A percentile compares a stretch with the other conserved stretches of the same genome.
phyloP scores from a whole-genome alignment of 106 monocot genomes.

The Dendrobium chrysotoxum region DNA sequence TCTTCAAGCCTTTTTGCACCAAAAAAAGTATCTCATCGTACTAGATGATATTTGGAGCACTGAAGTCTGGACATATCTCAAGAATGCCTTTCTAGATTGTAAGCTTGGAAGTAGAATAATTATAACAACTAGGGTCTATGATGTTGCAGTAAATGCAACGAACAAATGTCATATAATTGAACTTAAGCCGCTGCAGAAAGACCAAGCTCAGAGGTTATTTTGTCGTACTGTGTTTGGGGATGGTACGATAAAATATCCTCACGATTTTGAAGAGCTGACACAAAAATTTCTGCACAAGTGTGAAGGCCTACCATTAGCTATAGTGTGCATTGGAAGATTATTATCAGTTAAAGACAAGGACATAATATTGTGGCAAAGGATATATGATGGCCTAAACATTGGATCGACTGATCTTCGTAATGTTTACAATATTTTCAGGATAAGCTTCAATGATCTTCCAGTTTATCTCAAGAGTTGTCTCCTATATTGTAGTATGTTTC shows the following conservation, averaged over 20 bases:
- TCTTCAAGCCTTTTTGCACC: not conserved
- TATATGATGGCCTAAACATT: not conserved
- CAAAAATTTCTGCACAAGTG: constrained; percentile 1
- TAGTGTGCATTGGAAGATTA: not conserved
- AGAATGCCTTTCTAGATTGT: not conserved
- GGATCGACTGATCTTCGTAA: no score
- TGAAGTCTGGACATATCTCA: not conserved
- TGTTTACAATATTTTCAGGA: not conserved
- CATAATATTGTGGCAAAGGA: not conserved
- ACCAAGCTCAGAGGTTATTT: not conserved
- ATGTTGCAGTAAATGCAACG: not conserved
- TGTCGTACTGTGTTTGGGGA: not conserved
- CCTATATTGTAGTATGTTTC: constrained; percentile 14
- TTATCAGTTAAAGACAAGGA: not conserved
- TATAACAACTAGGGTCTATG: not conserved
- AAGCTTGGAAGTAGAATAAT: not conserved
- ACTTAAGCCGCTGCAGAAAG: not conserved
- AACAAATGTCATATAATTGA: not conserved
- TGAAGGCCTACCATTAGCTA: not conserved
- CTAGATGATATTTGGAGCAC: not conserved
- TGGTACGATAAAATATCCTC: not conserved
- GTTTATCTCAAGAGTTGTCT: constrained; percentile 2
- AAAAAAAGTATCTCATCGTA: constrained; percentile 1
- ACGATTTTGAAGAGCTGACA: not conserved
- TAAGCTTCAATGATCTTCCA: not conserved